Conservation (phyloP, 2,329 filamentous ascomycete genomes). For the Exophiala dermatitidis region DNA sequence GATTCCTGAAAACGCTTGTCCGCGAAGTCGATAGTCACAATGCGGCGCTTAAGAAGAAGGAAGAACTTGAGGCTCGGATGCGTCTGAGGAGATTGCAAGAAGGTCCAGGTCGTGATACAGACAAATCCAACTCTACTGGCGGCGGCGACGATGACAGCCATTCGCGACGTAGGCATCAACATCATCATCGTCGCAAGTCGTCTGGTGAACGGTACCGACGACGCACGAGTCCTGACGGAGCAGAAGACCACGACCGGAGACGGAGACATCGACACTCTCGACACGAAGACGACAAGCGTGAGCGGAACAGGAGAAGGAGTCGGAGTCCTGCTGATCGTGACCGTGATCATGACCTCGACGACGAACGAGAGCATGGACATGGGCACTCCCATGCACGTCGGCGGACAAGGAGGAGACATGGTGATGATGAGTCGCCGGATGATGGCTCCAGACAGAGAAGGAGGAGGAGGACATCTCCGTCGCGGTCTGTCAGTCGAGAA, state of each 20-base stretch:
- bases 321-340: constrained; percentile 1
- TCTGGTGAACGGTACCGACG: constrained; percentile 24
- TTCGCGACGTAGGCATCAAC: constrained; percentile 24
- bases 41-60: constrained; percentile 72
- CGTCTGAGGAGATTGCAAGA: constrained; percentile 55
- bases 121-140: constrained; percentile 27
- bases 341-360: no score
- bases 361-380: constrained; percentile 4
- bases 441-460: not conserved
- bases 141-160: constrained; percentile 15
- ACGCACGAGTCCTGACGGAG: constrained; percentile 27
- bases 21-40: constrained; percentile 85
- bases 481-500: not conserved
- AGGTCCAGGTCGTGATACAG: constrained; percentile 33
- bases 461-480: constrained; percentile 3
- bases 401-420: not conserved
- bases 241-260: constrained; percentile 27
- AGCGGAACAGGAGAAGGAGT: constrained; percentile 1
- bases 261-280: not conserved
- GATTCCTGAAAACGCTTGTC: constrained; percentile 81
- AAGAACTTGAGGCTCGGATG: constrained; percentile 68
- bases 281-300: not conserved
- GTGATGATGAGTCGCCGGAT: not conserved
- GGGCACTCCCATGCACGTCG: constrained; percentile 15
- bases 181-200: constrained; percentile 13